Conservation (phyloP, 768 basidiomycete genomes). For the Pilatotrama ljubarskyi region DNA sequence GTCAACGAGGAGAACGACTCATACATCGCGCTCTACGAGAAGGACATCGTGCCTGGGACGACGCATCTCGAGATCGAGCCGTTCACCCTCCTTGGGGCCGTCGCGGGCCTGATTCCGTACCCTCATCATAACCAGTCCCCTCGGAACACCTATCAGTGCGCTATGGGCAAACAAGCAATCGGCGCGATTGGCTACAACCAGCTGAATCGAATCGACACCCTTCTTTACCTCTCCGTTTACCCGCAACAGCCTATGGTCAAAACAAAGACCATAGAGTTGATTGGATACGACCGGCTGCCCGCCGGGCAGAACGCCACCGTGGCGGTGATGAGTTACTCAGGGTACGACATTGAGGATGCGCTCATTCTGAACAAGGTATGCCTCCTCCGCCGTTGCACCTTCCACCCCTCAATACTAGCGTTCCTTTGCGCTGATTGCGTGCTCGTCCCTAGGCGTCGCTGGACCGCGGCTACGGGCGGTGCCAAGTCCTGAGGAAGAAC, state of each 20-base stretch:
- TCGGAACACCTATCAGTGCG: slow-evolving; percentile 98
- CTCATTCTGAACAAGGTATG: slow-evolving; percentile 89
- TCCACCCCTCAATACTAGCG: neutral
- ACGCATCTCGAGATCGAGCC: slow-evolving; percentile 99
- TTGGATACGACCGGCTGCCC: slow-evolving; percentile 95
- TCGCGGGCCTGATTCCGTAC: slow-evolving; percentile 97
- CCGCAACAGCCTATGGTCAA: slow-evolving; percentile 99
- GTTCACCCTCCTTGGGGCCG: slow-evolving; percentile 95
- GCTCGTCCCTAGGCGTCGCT: slow-evolving; percentile 72
- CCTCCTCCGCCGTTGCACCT: slow-evolving; percentile 5
- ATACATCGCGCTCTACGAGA: slow-evolving; percentile 92
- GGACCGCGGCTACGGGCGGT: slow-evolving; percentile 96
- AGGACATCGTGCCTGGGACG: slow-evolving; percentile 75
- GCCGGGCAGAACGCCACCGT: slow-evolving; percentile 98
- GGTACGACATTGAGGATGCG: slow-evolving; percentile 99
- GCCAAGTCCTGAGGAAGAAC: slow-evolving; percentile 96
- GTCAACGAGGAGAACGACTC: slow-evolving; percentile 99
- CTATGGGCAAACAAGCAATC: slow-evolving; percentile 99
- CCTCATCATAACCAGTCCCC: slow-evolving; percentile 99
- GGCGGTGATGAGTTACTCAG: slow-evolving; percentile 98
- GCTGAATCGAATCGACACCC: slow-evolving; percentile 94
- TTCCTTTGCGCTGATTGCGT: slow-evolving; percentile 1
- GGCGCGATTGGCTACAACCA: slow-evolving; percentile 99
- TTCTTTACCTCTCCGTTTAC: slow-evolving; percentile 96
- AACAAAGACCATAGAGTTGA: slow-evolving; percentile 95